A percentile compares a stretch with the other conserved stretches of the same genome.
phyloP scores from a whole-genome alignment of 2,329 filamentous ascomycete genomes.

The Fusarium udum region DNA sequence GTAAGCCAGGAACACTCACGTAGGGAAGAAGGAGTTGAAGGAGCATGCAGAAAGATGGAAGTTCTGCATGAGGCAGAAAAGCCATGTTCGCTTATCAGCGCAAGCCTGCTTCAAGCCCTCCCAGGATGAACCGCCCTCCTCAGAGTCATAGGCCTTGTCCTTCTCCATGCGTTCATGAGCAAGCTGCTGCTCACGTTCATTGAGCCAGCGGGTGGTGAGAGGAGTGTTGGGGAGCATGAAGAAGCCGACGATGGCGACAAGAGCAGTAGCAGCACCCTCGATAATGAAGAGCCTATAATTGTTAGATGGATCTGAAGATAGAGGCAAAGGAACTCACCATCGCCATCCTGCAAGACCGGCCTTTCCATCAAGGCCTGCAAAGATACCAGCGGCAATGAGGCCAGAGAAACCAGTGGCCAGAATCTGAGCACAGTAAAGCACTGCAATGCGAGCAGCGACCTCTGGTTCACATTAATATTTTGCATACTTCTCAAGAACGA shows the following conservation, averaged over 20 bases:
- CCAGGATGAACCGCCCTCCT: constrained; percentile 51
- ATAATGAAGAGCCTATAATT: constrained; percentile 51
- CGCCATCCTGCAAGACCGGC: constrained; percentile 69
- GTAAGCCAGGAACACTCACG: constrained; percentile 28
- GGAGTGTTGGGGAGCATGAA: constrained; percentile 51
- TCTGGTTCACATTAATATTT: constrained; percentile 57
- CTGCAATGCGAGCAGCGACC: constrained; percentile 67
- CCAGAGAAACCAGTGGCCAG: constrained; percentile 75
- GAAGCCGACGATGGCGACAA: constrained; percentile 45
- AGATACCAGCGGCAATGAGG: constrained; percentile 69
- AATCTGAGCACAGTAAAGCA: constrained; percentile 68
- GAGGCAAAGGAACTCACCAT: constrained; percentile 51
- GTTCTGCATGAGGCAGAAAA: constrained; percentile 65
- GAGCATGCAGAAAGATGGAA: constrained; percentile 61
- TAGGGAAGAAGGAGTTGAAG: constrained; percentile 58
- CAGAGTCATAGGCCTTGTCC: constrained; percentile 60
- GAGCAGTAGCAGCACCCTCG: constrained; percentile 61
- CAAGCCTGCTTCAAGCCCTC: constrained; percentile 60
- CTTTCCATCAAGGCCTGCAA: constrained; percentile 51
- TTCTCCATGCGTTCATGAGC: constrained; percentile 58
- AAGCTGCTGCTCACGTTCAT: constrained; percentile 58
- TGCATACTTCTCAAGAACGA: rapidly evolving
- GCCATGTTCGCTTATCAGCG: constrained; percentile 60
- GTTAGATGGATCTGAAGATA: background rate
- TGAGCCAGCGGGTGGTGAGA: constrained; percentile 56